Conservation (phyloP, 1,139 yeast species). For the Suhomyces chickasaworum region DNA sequence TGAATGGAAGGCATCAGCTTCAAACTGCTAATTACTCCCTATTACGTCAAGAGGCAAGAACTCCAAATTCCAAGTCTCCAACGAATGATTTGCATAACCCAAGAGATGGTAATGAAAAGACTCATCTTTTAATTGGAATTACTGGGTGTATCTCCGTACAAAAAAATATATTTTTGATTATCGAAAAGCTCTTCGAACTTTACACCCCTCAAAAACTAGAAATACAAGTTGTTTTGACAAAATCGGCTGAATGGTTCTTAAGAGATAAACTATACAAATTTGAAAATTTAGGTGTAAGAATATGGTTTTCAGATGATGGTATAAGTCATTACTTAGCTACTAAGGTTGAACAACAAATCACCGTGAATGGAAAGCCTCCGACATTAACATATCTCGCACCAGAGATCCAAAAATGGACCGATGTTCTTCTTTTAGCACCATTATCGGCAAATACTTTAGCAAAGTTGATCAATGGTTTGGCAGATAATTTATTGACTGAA, state of each 20-base stretch:
- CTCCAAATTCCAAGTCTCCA: neutral
- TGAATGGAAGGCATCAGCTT: slow-evolving; percentile 2
- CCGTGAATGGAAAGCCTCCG: slow-evolving; percentile 1
- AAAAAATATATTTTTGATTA: slow-evolving; percentile 28
- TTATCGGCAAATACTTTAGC: slow-evolving; percentile 35
- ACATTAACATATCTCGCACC: slow-evolving; percentile 12
- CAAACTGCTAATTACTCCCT: neutral
- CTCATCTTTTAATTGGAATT: slow-evolving; percentile 31
- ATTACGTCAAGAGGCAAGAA: neutral
- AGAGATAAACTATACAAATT: slow-evolving; percentile 28
- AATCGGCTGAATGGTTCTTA: slow-evolving; percentile 32
- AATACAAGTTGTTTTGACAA: slow-evolving; percentile 32
- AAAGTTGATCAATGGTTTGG: slow-evolving; percentile 30
- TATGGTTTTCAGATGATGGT: slow-evolving; percentile 33
- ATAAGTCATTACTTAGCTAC: slow-evolving; percentile 22
- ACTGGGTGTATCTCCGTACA: slow-evolving; percentile 33
- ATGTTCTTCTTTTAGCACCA: slow-evolving; percentile 37
- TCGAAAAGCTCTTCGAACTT: slow-evolving; percentile 31
- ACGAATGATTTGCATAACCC: neutral
- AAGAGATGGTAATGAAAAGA: slow-evolving; percentile 11
- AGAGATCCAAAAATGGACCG: slow-evolving; percentile 33
- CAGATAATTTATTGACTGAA: slow-evolving; percentile 32
- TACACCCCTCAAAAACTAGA: slow-evolving; percentile 28
- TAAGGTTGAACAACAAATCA: slow-evolving; percentile 13
- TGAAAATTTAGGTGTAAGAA: slow-evolving; percentile 30